Percentiles rank a stretch among this genome's conserved stretches.
Evolutionary conservation across 805 yeast species (phyloP).

Genomic region (Vanderwaltozyma verrucispora): DNA sequence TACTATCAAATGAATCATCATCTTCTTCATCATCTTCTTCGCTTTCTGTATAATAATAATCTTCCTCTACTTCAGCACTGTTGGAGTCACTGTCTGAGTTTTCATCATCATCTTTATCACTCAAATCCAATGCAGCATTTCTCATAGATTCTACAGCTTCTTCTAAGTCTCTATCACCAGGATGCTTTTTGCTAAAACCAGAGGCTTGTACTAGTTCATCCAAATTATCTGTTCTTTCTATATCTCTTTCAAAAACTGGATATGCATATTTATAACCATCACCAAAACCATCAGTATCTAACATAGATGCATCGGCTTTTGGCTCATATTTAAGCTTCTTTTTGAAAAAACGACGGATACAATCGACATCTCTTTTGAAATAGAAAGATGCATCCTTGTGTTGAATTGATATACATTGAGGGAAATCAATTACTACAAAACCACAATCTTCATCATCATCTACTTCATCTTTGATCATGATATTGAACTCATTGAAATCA

Average conservation of each 20-base stretch:
- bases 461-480: slow-evolving; percentile 60
- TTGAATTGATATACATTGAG: slow-evolving; percentile 91
- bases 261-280: slow-evolving; percentile 67
- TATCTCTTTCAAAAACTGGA: slow-evolving; percentile 74
- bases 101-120: slow-evolving; percentile 23
- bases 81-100: slow-evolving; percentile 39
- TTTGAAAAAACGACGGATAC: slow-evolving; percentile 74
- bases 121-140: slow-evolving; percentile 29
- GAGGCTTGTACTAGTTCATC: slow-evolving; percentile 90
- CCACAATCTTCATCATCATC: slow-evolving; percentile 44
- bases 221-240: slow-evolving; percentile 52
- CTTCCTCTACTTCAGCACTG: slow-evolving; percentile 21
- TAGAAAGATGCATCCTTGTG: slow-evolving; percentile 83
- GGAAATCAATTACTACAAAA: slow-evolving; percentile 92
- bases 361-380: slow-evolving; percentile 87
- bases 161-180: slow-evolving; percentile 56
- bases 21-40: slow-evolving; percentile 25
- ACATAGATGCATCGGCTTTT: slow-evolving; percentile 52
- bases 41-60: slow-evolving; percentile 16
- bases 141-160: slow-evolving; percentile 63
- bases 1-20: slow-evolving; percentile 27
- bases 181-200: slow-evolving; percentile 56
- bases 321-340: slow-evolving; percentile 72
- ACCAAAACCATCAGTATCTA: slow-evolving; percentile 72
- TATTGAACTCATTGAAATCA: slow-evolving; percentile 95